These are phyloP conservation scores for Jacaranda mimosifolia DNA, from an alignment of 257 asterid species.

Conservation along the genomic window DNA sequence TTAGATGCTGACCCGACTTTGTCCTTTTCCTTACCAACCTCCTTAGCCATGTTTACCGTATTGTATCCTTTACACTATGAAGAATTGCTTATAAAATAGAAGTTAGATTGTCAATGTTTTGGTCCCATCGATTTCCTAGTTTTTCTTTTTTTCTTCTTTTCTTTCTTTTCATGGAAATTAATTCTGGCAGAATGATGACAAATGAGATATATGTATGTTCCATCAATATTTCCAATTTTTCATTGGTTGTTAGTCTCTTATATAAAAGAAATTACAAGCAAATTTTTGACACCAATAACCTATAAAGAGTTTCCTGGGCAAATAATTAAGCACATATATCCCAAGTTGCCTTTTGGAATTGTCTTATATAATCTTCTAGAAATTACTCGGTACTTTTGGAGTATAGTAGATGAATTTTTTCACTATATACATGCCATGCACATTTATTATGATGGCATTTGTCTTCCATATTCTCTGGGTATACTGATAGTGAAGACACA, in stretches of 20 bases:
- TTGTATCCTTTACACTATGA: no score
- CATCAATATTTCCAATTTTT: conserved; percentile 30
- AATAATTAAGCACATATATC: conserved; percentile 3
- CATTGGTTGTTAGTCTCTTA: conserved; percentile 30
- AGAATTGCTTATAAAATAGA: no score
- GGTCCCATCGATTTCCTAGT: no score
- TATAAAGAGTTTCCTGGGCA: conserved; percentile 9
- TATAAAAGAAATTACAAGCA: conserved; percentile 5
- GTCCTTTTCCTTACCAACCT: no score
- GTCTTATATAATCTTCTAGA: conserved; percentile 7
- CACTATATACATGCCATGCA: not conserved
- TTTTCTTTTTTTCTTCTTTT: no score
- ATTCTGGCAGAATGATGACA: no score
- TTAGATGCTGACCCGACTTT: no score
- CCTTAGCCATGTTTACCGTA: no score
- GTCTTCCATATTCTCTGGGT: not conserved
- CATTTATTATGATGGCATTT: not conserved
- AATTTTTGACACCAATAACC: not conserved
- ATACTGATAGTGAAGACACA: not conserved
- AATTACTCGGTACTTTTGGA: not conserved
- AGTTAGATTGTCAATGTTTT: no score
- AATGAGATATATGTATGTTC: conserved; percentile 74
- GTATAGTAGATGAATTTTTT: conserved; percentile 23
- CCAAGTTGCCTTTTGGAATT: not conserved
- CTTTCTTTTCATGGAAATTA: no score